Percentiles rank a stretch among this genome's conserved stretches.
phyloP scores from a whole-genome alignment of 2,329 filamentous ascomycete species.

The Penicillium frequentans region DNA sequence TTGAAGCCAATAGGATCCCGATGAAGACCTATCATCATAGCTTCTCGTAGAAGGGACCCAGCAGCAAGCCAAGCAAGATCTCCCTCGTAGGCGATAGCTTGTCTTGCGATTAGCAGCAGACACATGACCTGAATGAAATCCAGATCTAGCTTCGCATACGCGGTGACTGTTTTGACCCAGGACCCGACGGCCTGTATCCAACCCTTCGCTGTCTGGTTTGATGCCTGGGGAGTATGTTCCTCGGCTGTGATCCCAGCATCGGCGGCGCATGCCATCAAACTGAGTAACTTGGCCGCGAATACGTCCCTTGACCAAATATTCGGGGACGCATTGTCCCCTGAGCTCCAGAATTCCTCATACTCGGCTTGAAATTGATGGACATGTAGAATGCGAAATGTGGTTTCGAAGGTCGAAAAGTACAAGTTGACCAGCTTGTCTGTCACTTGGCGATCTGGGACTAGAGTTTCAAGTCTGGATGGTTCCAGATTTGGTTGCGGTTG shows the following conservation, averaged over 20 bases:
- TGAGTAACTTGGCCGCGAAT: not conserved
- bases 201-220: not conserved
- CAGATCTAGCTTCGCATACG: constrained; percentile 1
- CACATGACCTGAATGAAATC: constrained; percentile 6
- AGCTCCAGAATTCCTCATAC: not conserved
- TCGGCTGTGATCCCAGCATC: not conserved
- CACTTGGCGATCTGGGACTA: not conserved
- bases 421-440: not conserved
- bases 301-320: not conserved
- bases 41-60: constrained; percentile 1
- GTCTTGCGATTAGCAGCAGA: constrained; percentile 1
- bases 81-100: constrained; percentile 1
- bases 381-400: not conserved
- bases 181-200: not conserved
- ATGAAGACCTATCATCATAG: constrained; percentile 7
- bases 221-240: not conserved
- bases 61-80: not conserved
- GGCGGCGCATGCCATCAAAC: not conserved
- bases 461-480: not conserved
- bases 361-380: not conserved
- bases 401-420: constrained; percentile 1
- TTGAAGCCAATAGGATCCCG: constrained; percentile 2
- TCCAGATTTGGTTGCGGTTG: not conserved
- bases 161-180: not conserved
- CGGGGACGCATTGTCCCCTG: not conserved